Evolutionary conservation across 768 basidiomycete species (phyloP), one percentile per base, ranked within the genome.

Genomic region (Tulasnella sp.): DNA sequence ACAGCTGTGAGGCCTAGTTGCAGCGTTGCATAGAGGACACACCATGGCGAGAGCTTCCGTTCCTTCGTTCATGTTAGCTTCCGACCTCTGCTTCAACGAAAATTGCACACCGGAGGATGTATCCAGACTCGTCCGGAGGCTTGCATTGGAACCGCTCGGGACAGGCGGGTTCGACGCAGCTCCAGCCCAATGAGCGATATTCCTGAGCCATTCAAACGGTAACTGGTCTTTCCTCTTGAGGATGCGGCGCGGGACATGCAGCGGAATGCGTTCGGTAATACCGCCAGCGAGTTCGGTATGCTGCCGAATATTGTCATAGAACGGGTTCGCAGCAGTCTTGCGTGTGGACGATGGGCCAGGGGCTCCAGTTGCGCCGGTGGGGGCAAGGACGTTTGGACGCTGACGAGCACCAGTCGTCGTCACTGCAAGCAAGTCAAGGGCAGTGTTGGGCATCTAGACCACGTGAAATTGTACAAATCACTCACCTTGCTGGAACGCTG

Each of bases 221-320:
- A 93, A 74, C 34, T 92, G 87, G 4, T 71, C 64, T n/a, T 85
- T 76, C 4, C 86, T 74, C 46, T 61, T 75, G 70, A 53, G 65
- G 40, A 75, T 69, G 1, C 70, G 63, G 34, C 69, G 64, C 1
- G 79, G 73, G 14, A 83, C 69, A 43, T 70, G 70, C 51, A 96
- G 79, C 12, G 87, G 81, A 35, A 94, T 93, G 32, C 86, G 83
- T 63, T 91, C 87, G 0, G 82, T 86, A 60, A 75, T 66, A 2
- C 73, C 74, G 23, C 73, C 74, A 2, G 82, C 78, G 21, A 96
- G 78, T 70, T 96, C 91, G 2, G 81, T 67, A 63, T 90, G 88
- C 69, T 91, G 87, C 36, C 86, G 82, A 63, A 98, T 86, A 64
- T 86, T 84, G 69, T 98, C 93, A 63, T 89, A 97, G 72, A 98